Percentiles rank a stretch among this genome's conserved stretches.
Conservation (phyloP, 2,329 filamentous ascomycete genomes). For the Curvularia sp. region DNA sequence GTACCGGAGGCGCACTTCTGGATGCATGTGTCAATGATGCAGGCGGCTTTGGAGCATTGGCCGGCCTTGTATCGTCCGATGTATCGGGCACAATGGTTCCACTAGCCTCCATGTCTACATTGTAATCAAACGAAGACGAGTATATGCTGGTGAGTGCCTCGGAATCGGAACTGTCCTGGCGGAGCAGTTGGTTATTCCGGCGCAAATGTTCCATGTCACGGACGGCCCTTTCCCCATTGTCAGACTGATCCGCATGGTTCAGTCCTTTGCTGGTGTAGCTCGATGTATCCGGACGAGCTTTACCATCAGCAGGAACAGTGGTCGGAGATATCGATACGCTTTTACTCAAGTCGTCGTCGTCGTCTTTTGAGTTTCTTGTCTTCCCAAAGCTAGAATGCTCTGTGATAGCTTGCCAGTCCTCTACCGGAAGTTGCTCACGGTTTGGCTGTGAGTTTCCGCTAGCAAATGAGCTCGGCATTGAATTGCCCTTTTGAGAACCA, state of each 20-base stretch:
- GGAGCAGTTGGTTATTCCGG: slow-evolving; percentile 51
- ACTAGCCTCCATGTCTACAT: slow-evolving; percentile 51
- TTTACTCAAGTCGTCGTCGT: slow-evolving; percentile 23
- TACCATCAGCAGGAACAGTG: slow-evolving; percentile 32
- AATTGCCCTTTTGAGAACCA: slow-evolving; percentile 62
- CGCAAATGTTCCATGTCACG: slow-evolving; percentile 50
- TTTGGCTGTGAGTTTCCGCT: slow-evolving; percentile 42
- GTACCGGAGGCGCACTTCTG: slow-evolving; percentile 36
- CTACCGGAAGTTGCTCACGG: slow-evolving; percentile 36
- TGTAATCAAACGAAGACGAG: slow-evolving; percentile 36
- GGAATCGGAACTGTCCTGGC: slow-evolving; percentile 51
- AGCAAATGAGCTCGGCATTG: slow-evolving; percentile 60
- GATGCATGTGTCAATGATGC: slow-evolving; percentile 25
- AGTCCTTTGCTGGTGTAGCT: slow-evolving; percentile 25
- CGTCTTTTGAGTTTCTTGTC: slow-evolving; percentile 16
- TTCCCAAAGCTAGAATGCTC: slow-evolving; percentile 47
- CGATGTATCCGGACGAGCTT: slow-evolving; percentile 4
- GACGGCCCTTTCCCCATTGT: slow-evolving; percentile 42
- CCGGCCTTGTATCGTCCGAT: slow-evolving; percentile 36
- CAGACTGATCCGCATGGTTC: slow-evolving; percentile 25
- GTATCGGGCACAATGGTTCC: slow-evolving; percentile 52
- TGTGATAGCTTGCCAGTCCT: slow-evolving; percentile 36
- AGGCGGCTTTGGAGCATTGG: slow-evolving; percentile 30
- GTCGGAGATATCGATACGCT: slow-evolving; percentile 39
- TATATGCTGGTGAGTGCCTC: slow-evolving; percentile 47